A percentile compares a stretch with the other conserved stretches of the same genome.
phyloP scores from a whole-genome alignment of 2,329 filamentous ascomycete species.

The Pleomassaria siparia region DNA sequence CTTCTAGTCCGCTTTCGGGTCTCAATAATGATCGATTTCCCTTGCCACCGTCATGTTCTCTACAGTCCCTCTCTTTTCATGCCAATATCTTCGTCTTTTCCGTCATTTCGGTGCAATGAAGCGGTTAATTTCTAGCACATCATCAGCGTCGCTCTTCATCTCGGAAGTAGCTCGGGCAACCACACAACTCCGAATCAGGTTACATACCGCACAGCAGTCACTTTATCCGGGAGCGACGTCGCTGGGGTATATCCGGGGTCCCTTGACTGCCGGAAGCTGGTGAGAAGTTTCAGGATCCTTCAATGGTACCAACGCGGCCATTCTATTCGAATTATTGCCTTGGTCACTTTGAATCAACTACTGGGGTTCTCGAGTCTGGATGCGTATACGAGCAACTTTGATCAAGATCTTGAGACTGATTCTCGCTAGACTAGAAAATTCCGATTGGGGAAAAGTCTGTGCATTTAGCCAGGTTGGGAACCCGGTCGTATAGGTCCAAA shows the following conservation, averaged over 20 bases:
- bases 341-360: background rate
- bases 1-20: too few relatives aligned
- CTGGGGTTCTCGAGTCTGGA: background rate
- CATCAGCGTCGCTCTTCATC: background rate
- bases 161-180: background rate
- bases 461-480: conserved; percentile 8
- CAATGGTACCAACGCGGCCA: too few relatives aligned
- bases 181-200: background rate
- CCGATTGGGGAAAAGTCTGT: background rate
- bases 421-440: background rate
- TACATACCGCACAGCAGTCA: too few relatives aligned
- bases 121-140: background rate
- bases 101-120: background rate
- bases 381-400: background rate
- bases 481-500: background rate
- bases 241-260: too few relatives aligned
- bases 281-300: too few relatives aligned
- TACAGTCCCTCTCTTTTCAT: background rate
- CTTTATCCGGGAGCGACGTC: too few relatives aligned
- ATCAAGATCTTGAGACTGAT: background rate
- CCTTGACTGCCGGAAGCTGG: too few relatives aligned
- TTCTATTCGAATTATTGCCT: background rate
- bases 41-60: background rate
- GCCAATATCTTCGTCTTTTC: background rate
- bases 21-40: too few relatives aligned